Evolutionary conservation across 495 filamentous ascomycete species (phyloP).

Genomic region (Penicillium antarcticum): DNA sequence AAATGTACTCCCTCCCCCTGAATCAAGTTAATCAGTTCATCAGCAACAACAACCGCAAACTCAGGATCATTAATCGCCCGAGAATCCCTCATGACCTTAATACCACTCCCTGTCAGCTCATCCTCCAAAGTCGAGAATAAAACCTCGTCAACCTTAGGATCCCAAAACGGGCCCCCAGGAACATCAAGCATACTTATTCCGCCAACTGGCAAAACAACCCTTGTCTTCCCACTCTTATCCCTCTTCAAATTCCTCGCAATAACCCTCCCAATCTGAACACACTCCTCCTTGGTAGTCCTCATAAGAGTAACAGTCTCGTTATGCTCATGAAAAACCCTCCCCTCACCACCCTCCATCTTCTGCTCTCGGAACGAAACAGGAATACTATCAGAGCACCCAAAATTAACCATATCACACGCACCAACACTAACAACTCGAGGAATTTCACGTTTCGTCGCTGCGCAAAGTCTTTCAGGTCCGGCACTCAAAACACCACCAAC

Average conservation of each 20-base stretch:
- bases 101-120: slow-evolving; percentile 33
- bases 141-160: slow-evolving; percentile 41
- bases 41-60: slow-evolving; percentile 31
- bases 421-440: slow-evolving; percentile 63
- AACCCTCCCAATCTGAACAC: slow-evolving; percentile 44
- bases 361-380: slow-evolving; percentile 38
- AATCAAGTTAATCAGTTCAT: slow-evolving; percentile 19
- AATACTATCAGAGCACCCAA: slow-evolving; percentile 53
- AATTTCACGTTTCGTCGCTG: slow-evolving; percentile 51
- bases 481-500: slow-evolving; percentile 61
- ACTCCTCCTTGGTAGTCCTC: slow-evolving; percentile 55
- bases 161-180: slow-evolving; percentile 36
- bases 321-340: slow-evolving; percentile 56
- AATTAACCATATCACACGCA: slow-evolving; percentile 68
- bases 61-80: slow-evolving; percentile 44
- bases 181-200: slow-evolving; percentile 47
- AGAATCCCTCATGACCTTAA: slow-evolving; percentile 32
- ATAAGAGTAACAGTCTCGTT: slow-evolving; percentile 65
- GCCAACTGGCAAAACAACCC: slow-evolving; percentile 55
- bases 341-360: slow-evolving; percentile 7
- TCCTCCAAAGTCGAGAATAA: slow-evolving; percentile 44
- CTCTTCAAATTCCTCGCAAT: slow-evolving; percentile 48
- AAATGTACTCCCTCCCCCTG: not conserved
- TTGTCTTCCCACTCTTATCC: slow-evolving; percentile 27
- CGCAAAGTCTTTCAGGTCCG: slow-evolving; percentile 49